Conservation (phyloP, 2,329 filamentous ascomycete genomes). For the Alternaria postmessia region DNA sequence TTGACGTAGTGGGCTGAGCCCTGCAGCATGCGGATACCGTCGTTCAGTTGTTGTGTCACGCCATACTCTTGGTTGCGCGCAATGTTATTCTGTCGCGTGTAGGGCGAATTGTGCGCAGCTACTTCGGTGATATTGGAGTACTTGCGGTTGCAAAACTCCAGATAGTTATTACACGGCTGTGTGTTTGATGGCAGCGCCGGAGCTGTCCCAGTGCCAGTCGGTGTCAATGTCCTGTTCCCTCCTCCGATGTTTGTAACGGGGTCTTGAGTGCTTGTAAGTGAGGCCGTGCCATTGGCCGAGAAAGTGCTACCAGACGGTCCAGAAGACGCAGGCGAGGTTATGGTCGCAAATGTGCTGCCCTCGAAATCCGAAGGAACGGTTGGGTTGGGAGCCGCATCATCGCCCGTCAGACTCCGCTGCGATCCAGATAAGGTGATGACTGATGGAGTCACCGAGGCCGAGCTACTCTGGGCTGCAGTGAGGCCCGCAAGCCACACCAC, state of each 20-base stretch:
- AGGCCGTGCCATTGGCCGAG: conserved; percentile 31
- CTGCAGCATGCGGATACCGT: conserved; percentile 60
- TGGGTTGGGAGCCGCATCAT: conserved; percentile 33
- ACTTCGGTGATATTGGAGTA: conserved; percentile 55
- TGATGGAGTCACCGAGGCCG: conserved; percentile 28
- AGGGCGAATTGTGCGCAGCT: conserved; percentile 52
- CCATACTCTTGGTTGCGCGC: conserved; percentile 49
- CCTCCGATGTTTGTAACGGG: conserved; percentile 41
- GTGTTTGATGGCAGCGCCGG: conserved; percentile 48
- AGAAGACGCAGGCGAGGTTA: conserved; percentile 18
- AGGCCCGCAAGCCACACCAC: conserved; percentile 38
- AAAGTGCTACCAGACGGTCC: conserved; percentile 23
- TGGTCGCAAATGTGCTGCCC: conserved; percentile 38
- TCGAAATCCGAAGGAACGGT: conserved; percentile 42
- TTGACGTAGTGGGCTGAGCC: conserved; percentile 68
- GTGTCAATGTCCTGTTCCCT: conserved; percentile 36
- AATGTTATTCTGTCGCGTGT: conserved; percentile 45
- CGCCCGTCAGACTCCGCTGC: conserved; percentile 25
- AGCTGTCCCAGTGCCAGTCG: conserved; percentile 34
- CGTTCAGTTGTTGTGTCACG: conserved; percentile 51
- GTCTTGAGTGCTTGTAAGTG: conserved; percentile 18
- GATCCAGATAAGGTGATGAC: conserved; percentile 37
- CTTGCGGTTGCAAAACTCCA: conserved; percentile 50
- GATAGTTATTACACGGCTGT: conserved; percentile 53
- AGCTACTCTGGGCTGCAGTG: conserved; percentile 34